These are phyloP conservation scores for Kazachstania taianensis DNA, from an alignment of 805 yeast species.

Conservation along the genomic window DNA sequence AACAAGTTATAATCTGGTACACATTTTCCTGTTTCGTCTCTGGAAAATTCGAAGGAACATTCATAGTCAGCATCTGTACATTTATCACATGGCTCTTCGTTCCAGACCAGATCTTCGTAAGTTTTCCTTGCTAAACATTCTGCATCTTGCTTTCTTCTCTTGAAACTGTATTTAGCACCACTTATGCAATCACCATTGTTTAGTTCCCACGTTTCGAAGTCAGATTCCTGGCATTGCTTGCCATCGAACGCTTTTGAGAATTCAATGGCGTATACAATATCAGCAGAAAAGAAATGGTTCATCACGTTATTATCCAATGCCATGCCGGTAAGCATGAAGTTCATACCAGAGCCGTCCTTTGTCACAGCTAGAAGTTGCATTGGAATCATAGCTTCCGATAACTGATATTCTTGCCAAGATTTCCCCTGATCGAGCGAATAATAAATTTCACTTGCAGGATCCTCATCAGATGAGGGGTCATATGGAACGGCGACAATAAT, in stretches of 20 bases:
- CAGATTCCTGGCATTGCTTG: slow-evolving; percentile 36
- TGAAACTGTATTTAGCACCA: slow-evolving; percentile 58
- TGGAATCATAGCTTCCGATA: slow-evolving; percentile 38
- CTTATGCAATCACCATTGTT: slow-evolving; percentile 41
- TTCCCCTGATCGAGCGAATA: slow-evolving; percentile 69
- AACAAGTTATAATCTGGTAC: slow-evolving; percentile 27
- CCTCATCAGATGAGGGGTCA: slow-evolving; percentile 27
- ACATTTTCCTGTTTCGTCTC: slow-evolving; percentile 37
- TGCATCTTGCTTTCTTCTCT: slow-evolving; percentile 54
- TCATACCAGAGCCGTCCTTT: slow-evolving; percentile 58
- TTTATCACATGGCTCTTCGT: slow-evolving; percentile 45
- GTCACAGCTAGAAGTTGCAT: slow-evolving; percentile 39
- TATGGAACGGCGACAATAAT: slow-evolving; percentile 52
- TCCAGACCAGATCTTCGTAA: slow-evolving; percentile 30
- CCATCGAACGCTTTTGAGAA: slow-evolving; percentile 45
- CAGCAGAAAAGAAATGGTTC: background rate
- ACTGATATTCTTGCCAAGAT: slow-evolving; percentile 45
- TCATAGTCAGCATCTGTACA: slow-evolving; percentile 64
- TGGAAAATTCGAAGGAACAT: slow-evolving; percentile 47
- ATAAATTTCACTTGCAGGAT: slow-evolving; percentile 29
- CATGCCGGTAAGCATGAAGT: slow-evolving; percentile 44
- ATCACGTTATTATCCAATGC: background rate
- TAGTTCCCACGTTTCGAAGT: slow-evolving; percentile 52
- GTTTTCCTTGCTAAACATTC: slow-evolving; percentile 40
- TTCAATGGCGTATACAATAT: slow-evolving; percentile 34